A percentile compares a stretch with the other conserved stretches of the same genome.
phyloP scores from a whole-genome alignment of 129 eudicot species.

The Daucus carota region DNA sequence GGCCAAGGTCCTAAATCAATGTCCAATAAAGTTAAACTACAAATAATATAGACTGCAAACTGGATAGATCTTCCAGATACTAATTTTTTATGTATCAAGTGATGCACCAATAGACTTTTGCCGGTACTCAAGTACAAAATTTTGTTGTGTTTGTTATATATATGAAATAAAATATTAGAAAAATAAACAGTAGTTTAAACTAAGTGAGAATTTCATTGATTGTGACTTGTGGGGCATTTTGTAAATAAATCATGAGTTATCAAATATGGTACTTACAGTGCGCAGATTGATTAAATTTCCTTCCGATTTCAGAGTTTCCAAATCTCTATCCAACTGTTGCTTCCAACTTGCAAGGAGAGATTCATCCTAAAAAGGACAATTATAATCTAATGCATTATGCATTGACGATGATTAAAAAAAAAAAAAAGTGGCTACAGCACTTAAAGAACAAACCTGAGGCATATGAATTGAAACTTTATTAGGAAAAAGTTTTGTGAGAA shows the following conservation, averaged over 20 bases:
- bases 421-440: background rate
- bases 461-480: constrained; percentile 82
- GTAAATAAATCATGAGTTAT: background rate
- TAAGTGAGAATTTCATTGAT: too few species aligned
- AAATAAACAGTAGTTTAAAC: too few species aligned
- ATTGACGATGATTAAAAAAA: background rate
- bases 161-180: too few species aligned
- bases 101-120: background rate
- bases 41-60: background rate
- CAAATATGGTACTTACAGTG: constrained; percentile 39
- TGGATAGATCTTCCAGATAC: background rate
- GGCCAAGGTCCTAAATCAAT: background rate
- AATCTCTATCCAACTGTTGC: constrained; percentile 67
- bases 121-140: too few species aligned
- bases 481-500: constrained; percentile 68
- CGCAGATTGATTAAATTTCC: constrained; percentile 62
- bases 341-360: constrained; percentile 76
- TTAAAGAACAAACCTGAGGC: constrained; percentile 74
- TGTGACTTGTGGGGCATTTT: background rate
- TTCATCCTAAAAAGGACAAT: constrained; percentile 55
- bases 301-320: constrained; percentile 65
- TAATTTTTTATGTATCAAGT: background rate
- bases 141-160: too few species aligned
- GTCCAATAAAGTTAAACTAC: background rate
- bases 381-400: constrained; percentile 1